Conservation (phyloP, 148 eudicot genomes). For the Chenopodium quinoa region DNA sequence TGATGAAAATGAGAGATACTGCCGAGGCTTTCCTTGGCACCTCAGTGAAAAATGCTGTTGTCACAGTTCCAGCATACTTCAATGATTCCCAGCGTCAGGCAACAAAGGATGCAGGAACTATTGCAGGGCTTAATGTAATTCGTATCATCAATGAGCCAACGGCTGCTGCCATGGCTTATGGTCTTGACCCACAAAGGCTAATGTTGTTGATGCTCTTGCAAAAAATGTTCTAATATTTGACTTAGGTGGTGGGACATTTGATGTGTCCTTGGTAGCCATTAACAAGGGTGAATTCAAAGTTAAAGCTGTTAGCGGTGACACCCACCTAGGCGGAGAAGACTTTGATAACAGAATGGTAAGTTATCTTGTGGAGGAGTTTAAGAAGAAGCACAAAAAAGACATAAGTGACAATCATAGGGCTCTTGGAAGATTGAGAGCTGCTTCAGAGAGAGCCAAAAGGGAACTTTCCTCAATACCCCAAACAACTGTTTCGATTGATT, state of each 20-base stretch:
- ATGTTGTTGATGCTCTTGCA: background rate
- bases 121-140: background rate
- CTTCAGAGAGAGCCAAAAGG: conserved; percentile 20
- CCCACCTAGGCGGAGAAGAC: conserved; percentile 18
- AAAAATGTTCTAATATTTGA: background rate
- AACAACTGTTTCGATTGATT: conserved; percentile 12
- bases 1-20: background rate
- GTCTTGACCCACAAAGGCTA: background rate
- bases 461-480: background rate
- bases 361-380: background rate
- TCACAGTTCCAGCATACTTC: background rate
- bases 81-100: background rate
- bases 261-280: conserved; percentile 10
- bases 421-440: conserved; percentile 4
- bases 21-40: background rate
- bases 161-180: background rate
- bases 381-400: background rate
- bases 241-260: conserved; percentile 23
- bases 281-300: background rate
- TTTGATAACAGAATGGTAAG: background rate
- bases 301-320: conserved; percentile 5
- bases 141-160: background rate
- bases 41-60: background rate
- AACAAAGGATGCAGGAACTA: background rate
- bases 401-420: background rate